A percentile compares a stretch with the other conserved stretches of the same genome.
Conservation (phyloP, 1,139 yeast genomes). For the Debaryomycetaceae sp. region DNA sequence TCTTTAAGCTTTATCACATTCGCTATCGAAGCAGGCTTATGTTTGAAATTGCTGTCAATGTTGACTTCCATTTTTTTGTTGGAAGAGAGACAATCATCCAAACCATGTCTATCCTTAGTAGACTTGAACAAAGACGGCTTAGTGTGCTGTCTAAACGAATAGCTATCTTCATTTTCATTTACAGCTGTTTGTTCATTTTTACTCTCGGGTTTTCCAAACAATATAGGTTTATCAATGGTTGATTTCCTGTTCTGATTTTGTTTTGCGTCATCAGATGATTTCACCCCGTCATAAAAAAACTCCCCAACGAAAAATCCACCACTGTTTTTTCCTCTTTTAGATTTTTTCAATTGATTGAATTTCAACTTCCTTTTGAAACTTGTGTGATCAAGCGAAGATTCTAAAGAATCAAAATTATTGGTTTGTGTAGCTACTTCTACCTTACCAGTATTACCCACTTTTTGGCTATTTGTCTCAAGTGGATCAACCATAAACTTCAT, state of each 20-base stretch:
- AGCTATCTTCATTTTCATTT: neutral
- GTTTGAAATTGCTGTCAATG: constrained; percentile 27
- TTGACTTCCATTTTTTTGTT: constrained; percentile 2
- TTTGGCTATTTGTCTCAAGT: constrained; percentile 32
- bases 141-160: constrained; percentile 2
- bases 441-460: constrained; percentile 12
- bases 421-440: constrained; percentile 47
- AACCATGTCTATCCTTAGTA: constrained; percentile 16
- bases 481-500: constrained; percentile 43
- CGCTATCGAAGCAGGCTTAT: constrained; percentile 23
- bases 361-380: constrained; percentile 13
- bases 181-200: neutral
- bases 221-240: constrained; percentile 26
- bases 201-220: constrained; percentile 8
- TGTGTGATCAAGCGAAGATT: constrained; percentile 22
- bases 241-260: constrained; percentile 15
- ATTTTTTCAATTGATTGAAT: constrained; percentile 9
- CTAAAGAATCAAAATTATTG: constrained; percentile 28
- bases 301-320: constrained; percentile 34
- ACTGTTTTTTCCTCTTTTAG: constrained; percentile 16
- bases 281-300: constrained; percentile 33
- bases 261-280: constrained; percentile 8
- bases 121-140: constrained; percentile 10
- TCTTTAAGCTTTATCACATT: constrained; percentile 3
- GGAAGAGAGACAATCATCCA: constrained; percentile 13